Conservation (phyloP, 2,329 filamentous ascomycete genomes). For the Fusarium albidum region DNA sequence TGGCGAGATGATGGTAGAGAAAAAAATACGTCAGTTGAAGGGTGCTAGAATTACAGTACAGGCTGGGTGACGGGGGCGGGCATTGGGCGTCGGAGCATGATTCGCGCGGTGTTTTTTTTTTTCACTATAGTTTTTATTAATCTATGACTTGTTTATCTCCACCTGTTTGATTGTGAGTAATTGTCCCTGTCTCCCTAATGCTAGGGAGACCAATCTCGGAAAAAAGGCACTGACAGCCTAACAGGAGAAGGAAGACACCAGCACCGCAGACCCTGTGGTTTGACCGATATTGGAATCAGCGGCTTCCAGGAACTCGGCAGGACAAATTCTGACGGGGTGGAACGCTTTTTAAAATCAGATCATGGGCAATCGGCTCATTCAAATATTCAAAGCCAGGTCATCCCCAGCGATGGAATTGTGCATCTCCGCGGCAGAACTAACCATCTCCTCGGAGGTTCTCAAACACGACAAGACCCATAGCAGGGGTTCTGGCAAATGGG, state of each 20-base stretch:
- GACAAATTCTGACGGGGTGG: constrained; percentile 4
- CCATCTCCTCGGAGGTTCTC: constrained; percentile 8
- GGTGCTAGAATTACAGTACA: background rate
- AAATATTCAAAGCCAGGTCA: constrained; percentile 9
- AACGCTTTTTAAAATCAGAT: constrained; percentile 11
- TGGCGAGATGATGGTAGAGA: constrained; percentile 3
- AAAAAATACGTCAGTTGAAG: background rate
- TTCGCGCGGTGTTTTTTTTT: background rate
- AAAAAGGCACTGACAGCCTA: background rate
- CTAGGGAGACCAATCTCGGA: background rate
- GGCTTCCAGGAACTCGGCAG: background rate
- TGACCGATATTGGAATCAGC: constrained; percentile 11
- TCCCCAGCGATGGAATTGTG: background rate
- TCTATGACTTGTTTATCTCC: background rate
- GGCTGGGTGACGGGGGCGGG: background rate
- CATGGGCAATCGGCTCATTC: no score
- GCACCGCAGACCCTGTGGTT: background rate
- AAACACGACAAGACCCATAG: background rate
- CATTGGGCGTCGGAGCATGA: background rate
- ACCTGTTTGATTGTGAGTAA: background rate
- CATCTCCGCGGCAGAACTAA: constrained; percentile 23
- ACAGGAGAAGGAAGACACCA: background rate
- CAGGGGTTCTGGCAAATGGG: background rate
- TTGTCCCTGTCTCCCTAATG: background rate
- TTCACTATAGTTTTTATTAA: background rate